Conservation (phyloP, 1,139 yeast genomes). For the Taphrina communis region DNA sequence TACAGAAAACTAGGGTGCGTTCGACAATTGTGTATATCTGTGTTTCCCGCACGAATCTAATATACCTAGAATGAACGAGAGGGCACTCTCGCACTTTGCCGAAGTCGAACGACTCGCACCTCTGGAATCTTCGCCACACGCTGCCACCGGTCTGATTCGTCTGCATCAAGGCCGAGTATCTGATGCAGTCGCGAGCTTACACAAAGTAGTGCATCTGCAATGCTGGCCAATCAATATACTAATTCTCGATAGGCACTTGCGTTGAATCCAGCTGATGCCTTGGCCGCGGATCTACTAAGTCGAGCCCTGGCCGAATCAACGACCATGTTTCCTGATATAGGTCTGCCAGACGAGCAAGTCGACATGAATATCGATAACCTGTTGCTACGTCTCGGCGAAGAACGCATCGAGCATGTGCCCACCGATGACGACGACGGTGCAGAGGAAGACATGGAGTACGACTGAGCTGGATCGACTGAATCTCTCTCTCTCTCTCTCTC, state of each 20-base stretch:
- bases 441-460: constrained; percentile 24
- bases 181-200: constrained; percentile 77
- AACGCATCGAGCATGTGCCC: background rate
- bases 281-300: constrained; percentile 78
- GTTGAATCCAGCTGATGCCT: constrained; percentile 77
- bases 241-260: constrained; percentile 60
- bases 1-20: constrained; percentile 64
- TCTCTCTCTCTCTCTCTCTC: too few species aligned
- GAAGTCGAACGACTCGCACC: constrained; percentile 74
- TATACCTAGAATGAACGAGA: constrained; percentile 58
- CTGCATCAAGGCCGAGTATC: constrained; percentile 68
- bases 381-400: constrained; percentile 9
- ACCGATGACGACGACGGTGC: constrained; percentile 14
- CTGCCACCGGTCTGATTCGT: constrained; percentile 84
- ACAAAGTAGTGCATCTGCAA: constrained; percentile 56
- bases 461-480: background rate
- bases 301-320: constrained; percentile 76
- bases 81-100: constrained; percentile 75
- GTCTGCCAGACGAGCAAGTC: constrained; percentile 17
- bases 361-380: constrained; percentile 18
- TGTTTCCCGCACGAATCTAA: background rate
- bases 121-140: constrained; percentile 73
- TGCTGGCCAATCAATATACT: too few species aligned
- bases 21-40: too few species aligned
- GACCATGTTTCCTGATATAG: background rate